Conservation (phyloP, 176 grass and related monocot species). For the Pontederia paniculata region DNA sequence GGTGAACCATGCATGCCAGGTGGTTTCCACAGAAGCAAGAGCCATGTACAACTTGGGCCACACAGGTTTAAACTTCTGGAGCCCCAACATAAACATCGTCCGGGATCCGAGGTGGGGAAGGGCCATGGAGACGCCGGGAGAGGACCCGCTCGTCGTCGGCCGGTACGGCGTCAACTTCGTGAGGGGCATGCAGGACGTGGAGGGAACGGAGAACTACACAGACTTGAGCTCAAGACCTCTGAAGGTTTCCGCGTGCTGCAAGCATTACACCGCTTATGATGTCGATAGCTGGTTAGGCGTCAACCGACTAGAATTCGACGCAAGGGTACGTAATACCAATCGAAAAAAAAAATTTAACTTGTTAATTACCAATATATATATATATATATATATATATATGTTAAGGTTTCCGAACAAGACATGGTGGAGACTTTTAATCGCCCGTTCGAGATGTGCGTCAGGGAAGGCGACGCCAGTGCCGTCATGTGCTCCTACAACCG, state of each 20-base stretch:
- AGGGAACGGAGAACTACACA: not conserved
- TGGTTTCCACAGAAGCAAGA: not conserved
- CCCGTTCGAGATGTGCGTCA: conserved; percentile 5
- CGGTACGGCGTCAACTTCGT: not conserved
- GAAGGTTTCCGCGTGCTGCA: not conserved
- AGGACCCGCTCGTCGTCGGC: not conserved
- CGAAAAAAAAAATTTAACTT: too few species aligned
- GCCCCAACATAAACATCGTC: not conserved
- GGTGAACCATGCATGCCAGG: not conserved
- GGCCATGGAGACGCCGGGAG: conserved; percentile 2
- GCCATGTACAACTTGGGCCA: conserved; percentile 2
- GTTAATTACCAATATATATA: too few species aligned
- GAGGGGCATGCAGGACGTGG: conserved; percentile 3
- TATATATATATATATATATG: too few species aligned
- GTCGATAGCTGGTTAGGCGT: conserved; percentile 1
- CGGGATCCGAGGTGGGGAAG: conserved; percentile 4
- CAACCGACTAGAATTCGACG: not conserved
- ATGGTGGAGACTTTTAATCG: conserved; percentile 4
- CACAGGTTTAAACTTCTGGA: conserved; percentile 1
- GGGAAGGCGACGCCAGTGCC: not conserved
- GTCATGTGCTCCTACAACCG: conserved; percentile 7
- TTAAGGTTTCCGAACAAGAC: conserved; percentile 1
- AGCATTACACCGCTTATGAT: conserved; percentile 3
- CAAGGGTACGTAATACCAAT: too few species aligned
- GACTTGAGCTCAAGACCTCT: not conserved